phyloP scores from a whole-genome alignment of 495 filamentous ascomycete genomes.

The Tuber melanosporum region DNA sequence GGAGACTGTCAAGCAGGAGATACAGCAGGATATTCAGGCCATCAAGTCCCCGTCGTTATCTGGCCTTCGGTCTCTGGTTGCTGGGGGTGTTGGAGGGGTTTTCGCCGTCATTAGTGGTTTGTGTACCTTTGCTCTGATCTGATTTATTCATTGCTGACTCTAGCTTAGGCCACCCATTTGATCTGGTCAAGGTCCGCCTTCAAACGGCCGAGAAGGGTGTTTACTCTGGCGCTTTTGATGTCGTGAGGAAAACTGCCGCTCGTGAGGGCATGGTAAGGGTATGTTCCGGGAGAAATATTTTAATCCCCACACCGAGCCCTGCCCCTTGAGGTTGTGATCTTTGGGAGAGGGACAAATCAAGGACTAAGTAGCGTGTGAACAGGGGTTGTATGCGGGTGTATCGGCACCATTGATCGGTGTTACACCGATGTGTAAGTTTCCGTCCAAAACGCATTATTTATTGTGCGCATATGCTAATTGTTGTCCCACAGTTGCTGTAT shows the following conservation, averaged over 20 bases:
- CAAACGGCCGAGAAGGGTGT: slow-evolving; percentile 94
- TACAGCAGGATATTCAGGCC: slow-evolving; percentile 49
- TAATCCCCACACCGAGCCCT: neutral
- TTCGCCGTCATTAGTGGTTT: slow-evolving; percentile 66
- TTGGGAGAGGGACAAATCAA: neutral
- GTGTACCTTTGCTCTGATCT: neutral
- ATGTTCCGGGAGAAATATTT: slow-evolving; percentile 20
- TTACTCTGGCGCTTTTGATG: slow-evolving; percentile 84
- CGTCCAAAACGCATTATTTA: neutral
- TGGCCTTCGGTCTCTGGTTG: slow-evolving; percentile 68
- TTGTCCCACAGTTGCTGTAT: slow-evolving; percentile 69
- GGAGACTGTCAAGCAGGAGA: slow-evolving; percentile 50
- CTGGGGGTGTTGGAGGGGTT: slow-evolving; percentile 87
- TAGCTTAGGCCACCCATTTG: slow-evolving; percentile 82
- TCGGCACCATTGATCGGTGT: slow-evolving; percentile 90
- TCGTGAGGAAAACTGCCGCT: slow-evolving; percentile 77
- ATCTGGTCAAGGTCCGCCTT: slow-evolving; percentile 92
- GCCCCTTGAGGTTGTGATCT: neutral
- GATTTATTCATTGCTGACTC: slow-evolving; percentile 1
- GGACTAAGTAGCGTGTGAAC: slow-evolving; percentile 7
- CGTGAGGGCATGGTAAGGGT: slow-evolving; percentile 72
- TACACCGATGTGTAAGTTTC: slow-evolving; percentile 90
- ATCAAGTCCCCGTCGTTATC: slow-evolving; percentile 48
- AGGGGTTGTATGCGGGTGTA: slow-evolving; percentile 95
- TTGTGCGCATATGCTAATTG: slow-evolving; percentile 10